A percentile compares a stretch with the other conserved stretches of the same genome.
Conservation (phyloP, 441 rosid species). For the Breynia disticha region DNA sequence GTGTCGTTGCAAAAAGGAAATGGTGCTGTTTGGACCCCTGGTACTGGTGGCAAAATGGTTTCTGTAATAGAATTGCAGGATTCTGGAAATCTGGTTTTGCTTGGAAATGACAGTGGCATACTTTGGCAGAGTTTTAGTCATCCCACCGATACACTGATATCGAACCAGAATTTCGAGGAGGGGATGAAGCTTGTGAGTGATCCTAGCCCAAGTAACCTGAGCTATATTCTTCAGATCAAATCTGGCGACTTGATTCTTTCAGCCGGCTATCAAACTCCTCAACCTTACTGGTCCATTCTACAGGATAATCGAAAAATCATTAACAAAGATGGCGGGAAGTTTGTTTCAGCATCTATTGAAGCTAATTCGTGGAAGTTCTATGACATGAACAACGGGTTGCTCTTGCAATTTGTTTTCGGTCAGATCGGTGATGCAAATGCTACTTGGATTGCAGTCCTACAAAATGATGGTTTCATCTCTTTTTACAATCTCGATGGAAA, state of each 20-base stretch:
- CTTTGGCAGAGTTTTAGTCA: constrained; percentile 87
- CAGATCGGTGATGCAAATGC: constrained; percentile 30
- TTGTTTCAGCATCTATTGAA: constrained; percentile 31
- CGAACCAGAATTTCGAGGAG: constrained; percentile 49
- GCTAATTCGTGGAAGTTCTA: constrained; percentile 78
- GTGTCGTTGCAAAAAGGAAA: constrained; percentile 41
- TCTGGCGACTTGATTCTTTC: constrained; percentile 63
- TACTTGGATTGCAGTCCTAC: constrained; percentile 67
- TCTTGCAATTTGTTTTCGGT: constrained; percentile 45
- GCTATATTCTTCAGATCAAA: constrained; percentile 59
- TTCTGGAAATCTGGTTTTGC: constrained; percentile 72
- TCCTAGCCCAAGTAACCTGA: constrained; percentile 38
- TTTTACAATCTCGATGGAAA: constrained; percentile 37
- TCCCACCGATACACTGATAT: constrained; percentile 64
- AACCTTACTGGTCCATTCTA: constrained; percentile 77
- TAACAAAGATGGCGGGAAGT: constrained; percentile 36
- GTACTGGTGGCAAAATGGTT: constrained; percentile 41
- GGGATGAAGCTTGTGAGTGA: constrained; percentile 70
- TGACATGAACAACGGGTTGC: constrained; percentile 36
- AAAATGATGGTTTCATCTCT: constrained; percentile 45
- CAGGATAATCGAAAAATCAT: constrained; percentile 34
- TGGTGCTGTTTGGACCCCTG: constrained; percentile 44
- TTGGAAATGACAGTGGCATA: constrained; percentile 27
- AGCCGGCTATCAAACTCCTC: constrained; percentile 49
- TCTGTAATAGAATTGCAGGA: constrained; percentile 62